phyloP scores from a whole-genome alignment of 2,329 filamentous ascomycete genomes.

The Pyrenochaeta sp. region DNA sequence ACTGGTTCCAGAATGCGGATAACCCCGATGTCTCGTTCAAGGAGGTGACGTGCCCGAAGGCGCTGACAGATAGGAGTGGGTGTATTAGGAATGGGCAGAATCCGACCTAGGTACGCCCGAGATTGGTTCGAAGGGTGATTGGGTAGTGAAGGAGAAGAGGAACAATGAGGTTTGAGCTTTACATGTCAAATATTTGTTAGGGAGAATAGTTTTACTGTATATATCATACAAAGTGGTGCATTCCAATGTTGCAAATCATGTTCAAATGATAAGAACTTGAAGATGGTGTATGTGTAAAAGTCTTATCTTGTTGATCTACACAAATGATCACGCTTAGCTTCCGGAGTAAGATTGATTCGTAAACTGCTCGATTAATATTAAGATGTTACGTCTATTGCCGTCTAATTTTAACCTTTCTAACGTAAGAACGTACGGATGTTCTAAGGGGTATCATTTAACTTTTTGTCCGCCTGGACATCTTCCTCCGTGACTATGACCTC shows the following conservation, averaged over 20 bases:
- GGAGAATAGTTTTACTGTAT: constrained; percentile 2
- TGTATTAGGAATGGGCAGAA: constrained; percentile 29
- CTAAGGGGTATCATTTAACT: constrained; percentile 4
- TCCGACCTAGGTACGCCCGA: not conserved
- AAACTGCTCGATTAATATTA: too few species aligned
- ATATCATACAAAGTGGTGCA: too few species aligned
- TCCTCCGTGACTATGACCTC: constrained; percentile 34
- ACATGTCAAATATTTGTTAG: constrained; percentile 1
- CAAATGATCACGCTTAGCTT: too few species aligned
- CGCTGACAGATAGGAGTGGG: constrained; percentile 38
- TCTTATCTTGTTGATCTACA: too few species aligned
- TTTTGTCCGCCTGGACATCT: constrained; percentile 12
- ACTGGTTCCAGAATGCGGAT: constrained; percentile 45
- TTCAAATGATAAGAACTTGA: too few species aligned
- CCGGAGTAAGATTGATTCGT: too few species aligned
- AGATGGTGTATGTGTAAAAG: too few species aligned
- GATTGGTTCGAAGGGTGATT: not conserved
- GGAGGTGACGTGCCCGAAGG: constrained; percentile 44
- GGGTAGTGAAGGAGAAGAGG: not conserved
- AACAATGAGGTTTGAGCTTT: not conserved
- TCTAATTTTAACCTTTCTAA: too few species aligned
- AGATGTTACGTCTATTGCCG: too few species aligned
- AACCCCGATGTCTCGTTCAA: constrained; percentile 44
- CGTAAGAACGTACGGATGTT: too few species aligned
- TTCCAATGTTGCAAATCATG: too few species aligned